Evolutionary conservation across 164 flowering plant genomes (phyloP).

Genomic region (Paratinospora sagittata): DNA sequence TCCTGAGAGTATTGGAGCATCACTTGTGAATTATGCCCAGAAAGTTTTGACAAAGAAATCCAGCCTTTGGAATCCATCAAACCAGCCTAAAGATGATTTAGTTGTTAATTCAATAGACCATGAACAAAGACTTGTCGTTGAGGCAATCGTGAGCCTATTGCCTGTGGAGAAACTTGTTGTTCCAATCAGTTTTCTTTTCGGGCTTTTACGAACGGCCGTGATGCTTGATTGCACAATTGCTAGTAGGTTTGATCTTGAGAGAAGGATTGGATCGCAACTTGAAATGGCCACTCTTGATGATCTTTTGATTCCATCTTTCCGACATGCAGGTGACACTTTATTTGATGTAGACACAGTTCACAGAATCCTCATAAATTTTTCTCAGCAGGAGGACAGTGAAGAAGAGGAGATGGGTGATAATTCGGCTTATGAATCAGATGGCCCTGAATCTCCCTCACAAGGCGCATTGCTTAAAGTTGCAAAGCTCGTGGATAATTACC

Average conservation of each 20-base stretch:
- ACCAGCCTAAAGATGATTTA: constrained; percentile 43
- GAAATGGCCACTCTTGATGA: constrained; percentile 83
- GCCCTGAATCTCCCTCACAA: constrained; percentile 68
- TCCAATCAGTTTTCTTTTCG: constrained; percentile 72
- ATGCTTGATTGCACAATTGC: constrained; percentile 54
- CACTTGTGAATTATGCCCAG: constrained; percentile 75
- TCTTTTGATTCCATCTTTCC: constrained; percentile 71
- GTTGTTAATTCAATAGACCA: constrained; percentile 31
- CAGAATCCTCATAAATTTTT: constrained; percentile 69
- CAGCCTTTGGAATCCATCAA: constrained; percentile 46
- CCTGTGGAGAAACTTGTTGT: constrained; percentile 70
- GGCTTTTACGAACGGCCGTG: constrained; percentile 71
- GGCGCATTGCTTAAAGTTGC: constrained; percentile 63
- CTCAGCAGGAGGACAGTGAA: constrained; percentile 78
- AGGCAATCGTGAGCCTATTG: constrained; percentile 67
- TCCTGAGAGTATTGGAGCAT: constrained; percentile 84
- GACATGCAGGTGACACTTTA: constrained; percentile 63
- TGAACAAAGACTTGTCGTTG: constrained; percentile 62
- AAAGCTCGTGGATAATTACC: constrained; percentile 74
- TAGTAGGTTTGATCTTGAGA: constrained; percentile 74
- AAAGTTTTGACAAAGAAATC: constrained; percentile 60
- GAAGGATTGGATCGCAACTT: constrained; percentile 78
- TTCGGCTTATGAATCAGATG: constrained; percentile 68
- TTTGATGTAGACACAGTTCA: constrained; percentile 85
- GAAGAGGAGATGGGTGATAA: constrained; percentile 54